Evolutionary conservation across 2,329 filamentous ascomycete genomes (phyloP), one percentile per base, ranked within the genome.

Genomic region (Diplodia scrobiculata): DNA sequence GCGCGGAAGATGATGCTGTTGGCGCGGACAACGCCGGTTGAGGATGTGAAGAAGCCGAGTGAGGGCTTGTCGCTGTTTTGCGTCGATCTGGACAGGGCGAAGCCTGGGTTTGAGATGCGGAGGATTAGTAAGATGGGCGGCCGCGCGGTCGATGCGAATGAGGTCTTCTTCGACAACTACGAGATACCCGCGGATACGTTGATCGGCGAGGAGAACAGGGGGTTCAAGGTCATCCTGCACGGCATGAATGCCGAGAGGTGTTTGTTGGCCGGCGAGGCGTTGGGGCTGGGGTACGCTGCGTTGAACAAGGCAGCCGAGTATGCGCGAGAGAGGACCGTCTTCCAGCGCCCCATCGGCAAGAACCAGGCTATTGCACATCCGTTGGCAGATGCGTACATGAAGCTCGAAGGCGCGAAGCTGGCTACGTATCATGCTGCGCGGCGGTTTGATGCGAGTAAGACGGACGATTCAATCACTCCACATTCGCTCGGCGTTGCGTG

Each of bases 71-170:
- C 89, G 0, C 80, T 96, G 34, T 94, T 96, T 76, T 95, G 89
- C 72, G 91, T 96, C 67, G 87, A 91, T 67, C 82, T 96, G 4
- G 86, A 94, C 74, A 83, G 83, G 25, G 73, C 73, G 0, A 47
- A 11, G 3, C 84, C 88, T 0, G 85, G 85, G 0, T 79, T 94
- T 1, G 85, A 89, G 10, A 80, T 95, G 73, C 86, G 86, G 51
- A 86, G 80, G 72, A 96, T 96, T 71, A 87, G 86, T 76, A 96
- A 96, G 76, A 95, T 96, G 91, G 92, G 92, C 9, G 90, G 91
- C 0, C 82, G 90, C 13, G 90, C 91, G 0, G 87, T 96, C 0
- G 91, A 95, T 72, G 90, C 91, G 0, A 96, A 96, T 70, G 90
- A 95, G 73, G 89, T 96, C 1, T 96, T 96, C 76, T 95, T 96